Percentiles rank a stretch among this genome's conserved stretches.
Evolutionary conservation across 306 rosid genomes (phyloP).

Genomic region (Styphnolobium japonicum): DNA sequence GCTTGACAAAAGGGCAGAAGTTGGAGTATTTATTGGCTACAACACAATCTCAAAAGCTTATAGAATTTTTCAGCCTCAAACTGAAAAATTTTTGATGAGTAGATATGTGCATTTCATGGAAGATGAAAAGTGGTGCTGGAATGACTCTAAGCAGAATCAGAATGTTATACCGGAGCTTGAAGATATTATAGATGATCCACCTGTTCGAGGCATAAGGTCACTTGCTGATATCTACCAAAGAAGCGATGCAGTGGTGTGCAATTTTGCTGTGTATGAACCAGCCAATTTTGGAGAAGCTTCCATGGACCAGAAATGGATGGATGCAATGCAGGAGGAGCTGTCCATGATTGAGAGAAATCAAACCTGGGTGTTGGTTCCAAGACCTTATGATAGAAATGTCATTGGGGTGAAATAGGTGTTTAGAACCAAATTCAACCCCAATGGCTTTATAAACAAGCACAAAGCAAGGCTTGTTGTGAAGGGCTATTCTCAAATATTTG

Average conservation of each 20-base stretch:
- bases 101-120: neutral
- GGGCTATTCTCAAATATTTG: too few relatives aligned
- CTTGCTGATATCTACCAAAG: too few relatives aligned
- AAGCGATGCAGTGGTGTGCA: neutral
- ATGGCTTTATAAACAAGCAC: too few relatives aligned
- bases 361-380: neutral
- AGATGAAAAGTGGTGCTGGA: neutral
- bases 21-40: neutral
- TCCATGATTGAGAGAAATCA: neutral
- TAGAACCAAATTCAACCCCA: too few relatives aligned
- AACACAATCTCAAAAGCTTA: neutral
- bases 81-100: neutral
- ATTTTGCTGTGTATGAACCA: too few relatives aligned
- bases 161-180: neutral
- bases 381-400: too few relatives aligned
- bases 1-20: neutral
- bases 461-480: too few relatives aligned
- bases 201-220: neutral
- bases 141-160: neutral
- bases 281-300: too few relatives aligned
- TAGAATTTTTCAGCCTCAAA: too few relatives aligned
- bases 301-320: too few relatives aligned
- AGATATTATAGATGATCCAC: neutral
- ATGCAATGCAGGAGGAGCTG: neutral
- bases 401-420: too few relatives aligned